Conservation (phyloP, 148 eudicot genomes). For the Vaccinium macrocarpon region DNA sequence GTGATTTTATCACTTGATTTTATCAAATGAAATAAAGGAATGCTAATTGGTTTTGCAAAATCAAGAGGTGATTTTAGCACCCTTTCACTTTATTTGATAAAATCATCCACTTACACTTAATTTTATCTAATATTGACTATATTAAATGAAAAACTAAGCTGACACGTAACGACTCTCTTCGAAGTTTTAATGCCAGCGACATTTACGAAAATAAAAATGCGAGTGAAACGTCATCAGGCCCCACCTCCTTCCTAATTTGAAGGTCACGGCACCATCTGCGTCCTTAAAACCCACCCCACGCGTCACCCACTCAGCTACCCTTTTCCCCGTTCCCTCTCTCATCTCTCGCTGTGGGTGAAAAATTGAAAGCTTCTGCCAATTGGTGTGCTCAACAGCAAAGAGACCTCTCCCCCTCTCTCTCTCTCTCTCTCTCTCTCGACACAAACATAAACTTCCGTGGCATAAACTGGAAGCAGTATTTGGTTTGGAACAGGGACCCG, state of each 20-base stretch:
- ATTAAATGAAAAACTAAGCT: too few species aligned
- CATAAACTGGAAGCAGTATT: not conserved
- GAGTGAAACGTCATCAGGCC: not conserved
- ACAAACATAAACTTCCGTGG: too few species aligned
- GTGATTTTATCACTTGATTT: too few species aligned
- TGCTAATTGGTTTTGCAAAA: too few species aligned
- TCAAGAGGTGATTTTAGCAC: too few species aligned
- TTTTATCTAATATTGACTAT: too few species aligned
- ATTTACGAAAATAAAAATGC: not conserved
- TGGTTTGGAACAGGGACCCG: not conserved
- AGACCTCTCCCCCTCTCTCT: not conserved
- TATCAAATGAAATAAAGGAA: too few species aligned
- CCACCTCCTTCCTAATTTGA: not conserved
- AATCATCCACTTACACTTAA: too few species aligned
- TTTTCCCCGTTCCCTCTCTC: not conserved
- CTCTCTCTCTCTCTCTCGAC: slow-evolving; percentile 1
- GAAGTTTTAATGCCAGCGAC: not conserved
- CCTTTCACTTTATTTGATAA: too few species aligned
- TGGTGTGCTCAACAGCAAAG: too few species aligned
- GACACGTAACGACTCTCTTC: not conserved
- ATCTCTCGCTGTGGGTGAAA: not conserved
- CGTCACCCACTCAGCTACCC: not conserved
- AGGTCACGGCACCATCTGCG: not conserved
- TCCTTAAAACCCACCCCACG: not conserved
- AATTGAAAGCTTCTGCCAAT: too few species aligned